Evolutionary conservation across 2,329 filamentous ascomycete species (phyloP).

Genomic region (Venturia effusa): DNA sequence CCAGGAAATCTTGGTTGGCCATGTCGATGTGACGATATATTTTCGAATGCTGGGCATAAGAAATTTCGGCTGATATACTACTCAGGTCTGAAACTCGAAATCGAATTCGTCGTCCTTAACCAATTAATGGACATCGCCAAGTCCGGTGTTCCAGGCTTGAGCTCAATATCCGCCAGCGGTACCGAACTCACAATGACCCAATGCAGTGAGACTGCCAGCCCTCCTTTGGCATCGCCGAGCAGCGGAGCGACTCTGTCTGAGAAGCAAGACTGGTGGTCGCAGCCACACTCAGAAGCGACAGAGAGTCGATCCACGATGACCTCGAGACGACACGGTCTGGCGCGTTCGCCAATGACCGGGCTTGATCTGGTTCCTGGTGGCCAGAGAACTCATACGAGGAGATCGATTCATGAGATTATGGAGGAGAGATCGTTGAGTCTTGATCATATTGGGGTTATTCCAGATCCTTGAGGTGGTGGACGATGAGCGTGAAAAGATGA

Average conservation of each 20-base stretch:
- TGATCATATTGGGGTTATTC: conserved; percentile 7
- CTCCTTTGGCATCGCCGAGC: neutral
- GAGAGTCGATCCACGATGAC: neutral
- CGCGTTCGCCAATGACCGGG: neutral
- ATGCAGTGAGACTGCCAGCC: neutral
- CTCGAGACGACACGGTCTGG: neutral
- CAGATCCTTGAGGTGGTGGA: neutral
- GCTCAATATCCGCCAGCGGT: neutral
- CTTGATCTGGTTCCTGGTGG: neutral
- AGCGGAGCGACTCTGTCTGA: neutral
- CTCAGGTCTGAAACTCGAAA: conserved; percentile 14
- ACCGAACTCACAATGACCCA: neutral
- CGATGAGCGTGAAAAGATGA: neutral
- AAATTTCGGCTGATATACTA: neutral
- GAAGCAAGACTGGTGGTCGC: conserved; percentile 1
- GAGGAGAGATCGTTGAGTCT: neutral
- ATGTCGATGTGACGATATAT: neutral
- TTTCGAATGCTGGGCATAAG: neutral
- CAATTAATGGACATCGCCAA: conserved; percentile 13
- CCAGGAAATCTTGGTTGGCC: neutral
- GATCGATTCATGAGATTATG: neutral
- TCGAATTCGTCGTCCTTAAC: conserved; percentile 18
- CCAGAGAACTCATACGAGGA: neutral
- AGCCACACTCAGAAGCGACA: neutral
- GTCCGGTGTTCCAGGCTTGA: conserved; percentile 4